These are phyloP conservation scores for Lipomyces orientalis DNA, from an alignment of 805 yeast species.

Conservation along the genomic window DNA sequence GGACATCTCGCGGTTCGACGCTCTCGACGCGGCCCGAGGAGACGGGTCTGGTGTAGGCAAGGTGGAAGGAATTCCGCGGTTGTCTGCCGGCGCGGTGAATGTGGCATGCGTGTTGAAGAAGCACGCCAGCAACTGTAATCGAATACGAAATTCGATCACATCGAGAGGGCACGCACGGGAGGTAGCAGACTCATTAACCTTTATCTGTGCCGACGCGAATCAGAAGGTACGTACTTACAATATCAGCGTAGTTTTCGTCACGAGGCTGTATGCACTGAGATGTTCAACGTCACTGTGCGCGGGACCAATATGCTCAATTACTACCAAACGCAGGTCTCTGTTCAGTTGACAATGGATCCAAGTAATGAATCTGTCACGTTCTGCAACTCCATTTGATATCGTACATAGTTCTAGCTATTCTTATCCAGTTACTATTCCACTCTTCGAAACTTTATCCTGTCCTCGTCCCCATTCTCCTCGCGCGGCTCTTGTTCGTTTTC, in stretches of 20 bases:
- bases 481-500: slow-evolving; percentile 13
- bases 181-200: no score
- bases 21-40: not conserved
- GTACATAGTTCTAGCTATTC: not conserved
- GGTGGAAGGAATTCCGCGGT: slow-evolving; percentile 15
- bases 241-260: not conserved
- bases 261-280: not conserved
- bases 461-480: slow-evolving; percentile 9
- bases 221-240: not conserved
- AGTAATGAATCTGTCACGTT: not conserved
- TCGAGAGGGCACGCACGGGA: no score
- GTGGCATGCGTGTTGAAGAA: not conserved
- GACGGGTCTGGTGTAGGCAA: not conserved
- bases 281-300: not conserved
- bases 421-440: slow-evolving; percentile 10
- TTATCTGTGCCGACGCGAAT: no score
- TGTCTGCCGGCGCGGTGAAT: slow-evolving; percentile 5
- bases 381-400: not conserved
- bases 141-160: no score
- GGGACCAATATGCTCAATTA: no score
- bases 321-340: not conserved
- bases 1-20: not conserved
- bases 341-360: not conserved
- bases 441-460: slow-evolving; percentile 9
- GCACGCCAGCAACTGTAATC: no score